These are phyloP conservation scores for Brassica juncea DNA, from an alignment of 345 rosid species.

Conservation along the genomic window DNA sequence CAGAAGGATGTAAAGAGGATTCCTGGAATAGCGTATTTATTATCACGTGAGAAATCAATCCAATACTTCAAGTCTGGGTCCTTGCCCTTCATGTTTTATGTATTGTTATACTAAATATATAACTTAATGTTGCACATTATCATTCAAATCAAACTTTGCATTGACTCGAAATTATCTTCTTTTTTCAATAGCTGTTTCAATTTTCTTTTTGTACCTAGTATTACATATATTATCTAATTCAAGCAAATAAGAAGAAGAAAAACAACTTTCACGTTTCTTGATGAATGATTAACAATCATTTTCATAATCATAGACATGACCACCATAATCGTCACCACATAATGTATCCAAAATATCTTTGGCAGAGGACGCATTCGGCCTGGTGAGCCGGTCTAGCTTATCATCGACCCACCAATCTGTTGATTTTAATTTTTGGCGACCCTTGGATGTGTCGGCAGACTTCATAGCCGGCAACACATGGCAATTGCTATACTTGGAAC, in stretches of 20 bases:
- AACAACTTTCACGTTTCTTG: neutral
- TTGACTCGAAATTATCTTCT: no score
- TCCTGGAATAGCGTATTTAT: no score
- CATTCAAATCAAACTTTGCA: no score
- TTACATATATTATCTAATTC: neutral
- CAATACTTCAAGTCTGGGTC: no score
- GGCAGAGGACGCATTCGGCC: constrained; percentile 10
- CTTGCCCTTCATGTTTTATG: no score
- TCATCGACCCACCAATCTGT: constrained; percentile 20
- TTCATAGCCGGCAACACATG: constrained; percentile 26
- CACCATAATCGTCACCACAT: constrained; percentile 15
- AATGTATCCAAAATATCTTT: neutral
- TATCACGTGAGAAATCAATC: no score
- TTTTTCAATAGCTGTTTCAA: neutral
- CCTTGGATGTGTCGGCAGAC: constrained; percentile 8
- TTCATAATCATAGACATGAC: neutral
- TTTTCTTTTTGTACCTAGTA: neutral
- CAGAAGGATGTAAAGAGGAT: no score
- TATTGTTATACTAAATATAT: no score
- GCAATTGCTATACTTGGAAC: constrained; percentile 21
- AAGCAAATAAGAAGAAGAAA: neutral
- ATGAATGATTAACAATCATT: constrained; percentile 1
- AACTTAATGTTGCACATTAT: no score
- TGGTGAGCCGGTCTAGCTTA: constrained; percentile 17
- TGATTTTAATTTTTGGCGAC: constrained; percentile 13